Conservation (phyloP, 352 stramenopile genomes). For the Pythium phragmitis region DNA sequence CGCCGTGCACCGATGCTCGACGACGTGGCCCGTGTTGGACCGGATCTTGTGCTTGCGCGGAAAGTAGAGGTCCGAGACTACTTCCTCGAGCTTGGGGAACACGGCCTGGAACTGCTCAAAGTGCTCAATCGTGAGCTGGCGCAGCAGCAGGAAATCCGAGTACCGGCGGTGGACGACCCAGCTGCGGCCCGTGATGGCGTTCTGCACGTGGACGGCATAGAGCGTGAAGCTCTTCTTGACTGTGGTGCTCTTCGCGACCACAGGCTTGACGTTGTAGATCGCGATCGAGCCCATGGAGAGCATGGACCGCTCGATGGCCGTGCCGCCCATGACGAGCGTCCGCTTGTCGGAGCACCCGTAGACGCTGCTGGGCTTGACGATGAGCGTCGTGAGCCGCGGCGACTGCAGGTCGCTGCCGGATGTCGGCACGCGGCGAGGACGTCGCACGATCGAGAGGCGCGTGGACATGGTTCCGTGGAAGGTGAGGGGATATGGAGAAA, state of each 20-base stretch:
- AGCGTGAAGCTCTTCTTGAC: conserved; percentile 31
- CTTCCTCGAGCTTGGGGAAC: conserved; percentile 29
- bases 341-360: conserved; percentile 28
- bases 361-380: conserved; percentile 24
- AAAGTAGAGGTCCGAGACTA: conserved; percentile 35
- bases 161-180: conserved; percentile 42
- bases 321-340: conserved; percentile 31
- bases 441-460: conserved; percentile 8
- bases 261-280: conserved; percentile 37
- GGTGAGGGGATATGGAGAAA: not conserved
- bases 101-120: conserved; percentile 32
- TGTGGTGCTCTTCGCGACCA: conserved; percentile 21
- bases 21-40: conserved; percentile 27
- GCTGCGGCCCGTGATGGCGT: conserved; percentile 37
- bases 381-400: conserved; percentile 20
- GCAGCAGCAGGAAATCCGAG: conserved; percentile 38
- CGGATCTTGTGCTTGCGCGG: conserved; percentile 36
- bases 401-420: not conserved
- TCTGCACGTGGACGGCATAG: conserved; percentile 39
- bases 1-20: conserved; percentile 31
- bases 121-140: conserved; percentile 25
- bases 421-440: conserved; percentile 6
- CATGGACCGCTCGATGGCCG: conserved; percentile 33
- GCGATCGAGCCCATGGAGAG: conserved; percentile 31
- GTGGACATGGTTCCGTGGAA: conserved; percentile 6